phyloP scores from a whole-genome alignment of 2,329 filamentous ascomycete genomes.

The Phoma sp. region DNA sequence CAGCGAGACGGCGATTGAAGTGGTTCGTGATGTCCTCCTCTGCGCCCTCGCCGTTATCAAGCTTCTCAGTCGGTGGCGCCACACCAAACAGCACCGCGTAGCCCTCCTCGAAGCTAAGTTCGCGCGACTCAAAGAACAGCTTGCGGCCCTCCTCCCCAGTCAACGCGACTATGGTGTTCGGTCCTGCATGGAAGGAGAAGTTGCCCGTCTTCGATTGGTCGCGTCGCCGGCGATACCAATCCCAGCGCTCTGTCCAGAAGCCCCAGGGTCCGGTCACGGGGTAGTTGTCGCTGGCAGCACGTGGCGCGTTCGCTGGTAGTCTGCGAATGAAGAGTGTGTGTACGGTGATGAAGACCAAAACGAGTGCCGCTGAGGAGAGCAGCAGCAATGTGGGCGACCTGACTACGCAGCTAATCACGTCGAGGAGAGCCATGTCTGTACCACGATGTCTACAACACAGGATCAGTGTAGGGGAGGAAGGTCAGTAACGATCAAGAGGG shows the following conservation, averaged over 20 bases:
- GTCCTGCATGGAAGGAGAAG: conserved; percentile 60
- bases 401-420: conserved; percentile 5
- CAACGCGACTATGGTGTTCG: conserved; percentile 55
- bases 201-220: conserved; percentile 50
- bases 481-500: background rate
- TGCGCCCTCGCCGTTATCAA: conserved; percentile 18
- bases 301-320: conserved; percentile 32
- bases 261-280: conserved; percentile 55
- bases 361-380: conserved; percentile 16
- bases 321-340: conserved; percentile 29
- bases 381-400: conserved; percentile 20
- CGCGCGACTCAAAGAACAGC: conserved; percentile 56
- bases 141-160: conserved; percentile 54
- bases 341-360: conserved; percentile 18
- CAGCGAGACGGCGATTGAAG: conserved; percentile 31
- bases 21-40: conserved; percentile 26
- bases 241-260: conserved; percentile 58
- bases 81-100: conserved; percentile 42
- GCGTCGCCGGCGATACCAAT: conserved; percentile 52
- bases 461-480: background rate
- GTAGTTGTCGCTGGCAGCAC: conserved; percentile 27
- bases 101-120: conserved; percentile 55
- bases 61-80: conserved; percentile 20
- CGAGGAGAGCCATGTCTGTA: conserved; percentile 19
- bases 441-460: background rate